Evolutionary conservation across 768 basidiomycete species (phyloP).

Genomic region (Russula brevipes): DNA sequence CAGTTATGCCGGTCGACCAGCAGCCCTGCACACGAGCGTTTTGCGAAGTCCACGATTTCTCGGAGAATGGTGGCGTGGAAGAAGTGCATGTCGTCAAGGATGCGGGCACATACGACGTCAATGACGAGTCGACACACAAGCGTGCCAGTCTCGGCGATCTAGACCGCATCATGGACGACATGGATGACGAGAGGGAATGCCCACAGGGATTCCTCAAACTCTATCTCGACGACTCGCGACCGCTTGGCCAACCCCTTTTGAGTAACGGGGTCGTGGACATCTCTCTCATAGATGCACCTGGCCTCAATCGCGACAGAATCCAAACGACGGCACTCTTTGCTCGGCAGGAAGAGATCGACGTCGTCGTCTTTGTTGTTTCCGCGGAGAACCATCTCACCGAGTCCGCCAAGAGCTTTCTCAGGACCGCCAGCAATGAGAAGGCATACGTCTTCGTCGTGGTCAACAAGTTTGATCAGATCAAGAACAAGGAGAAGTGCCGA

Average conservation of each 20-base stretch:
- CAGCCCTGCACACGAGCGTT: constrained; percentile 97
- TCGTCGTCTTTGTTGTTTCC: constrained; percentile 95
- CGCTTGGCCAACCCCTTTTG: constrained; percentile 75
- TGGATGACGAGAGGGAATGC: constrained; percentile 40
- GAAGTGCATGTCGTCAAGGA: constrained; percentile 82
- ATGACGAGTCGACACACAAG: constrained; percentile 73
- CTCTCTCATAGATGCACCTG: constrained; percentile 96
- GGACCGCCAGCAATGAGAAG: constrained; percentile 92
- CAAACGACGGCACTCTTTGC: constrained; percentile 95
- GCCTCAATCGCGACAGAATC: constrained; percentile 90
- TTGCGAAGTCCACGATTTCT: constrained; percentile 91
- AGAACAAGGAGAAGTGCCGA: constrained; percentile 90
- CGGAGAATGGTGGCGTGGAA: constrained; percentile 73
- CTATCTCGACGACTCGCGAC: constrained; percentile 78
- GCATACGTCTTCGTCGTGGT: constrained; percentile 98
- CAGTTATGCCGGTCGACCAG: constrained; percentile 96
- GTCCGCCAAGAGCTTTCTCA: constrained; percentile 90
- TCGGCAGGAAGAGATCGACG: constrained; percentile 98
- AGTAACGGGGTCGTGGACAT: constrained; percentile 97
- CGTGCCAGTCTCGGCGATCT: constrained; percentile 62
- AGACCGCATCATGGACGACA: constrained; percentile 72
- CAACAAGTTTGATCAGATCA: constrained; percentile 95
- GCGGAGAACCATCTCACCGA: constrained; percentile 99
- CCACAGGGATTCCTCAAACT: constrained; percentile 76
- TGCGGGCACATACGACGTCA: constrained; percentile 55